Evolutionary conservation across 805 yeast species (phyloP), one percentile per base, ranked within the genome.

Genomic region (Candida schatavii): DNA sequence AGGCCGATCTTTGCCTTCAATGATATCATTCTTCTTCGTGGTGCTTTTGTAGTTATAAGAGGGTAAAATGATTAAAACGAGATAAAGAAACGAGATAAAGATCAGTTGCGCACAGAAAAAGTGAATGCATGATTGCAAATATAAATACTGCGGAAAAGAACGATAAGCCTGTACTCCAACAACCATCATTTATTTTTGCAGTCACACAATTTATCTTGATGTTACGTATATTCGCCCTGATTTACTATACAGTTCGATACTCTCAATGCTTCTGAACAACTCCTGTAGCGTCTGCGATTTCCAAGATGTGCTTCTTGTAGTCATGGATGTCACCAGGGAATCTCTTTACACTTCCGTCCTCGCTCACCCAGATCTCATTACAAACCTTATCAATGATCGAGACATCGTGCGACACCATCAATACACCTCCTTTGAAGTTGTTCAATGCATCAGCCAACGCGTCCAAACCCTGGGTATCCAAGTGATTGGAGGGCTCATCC

Each of bases 371-470:
- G 46, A 93, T 87, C 62, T 93, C 96, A 45, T 85, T 83, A 72
- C 97, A 88, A 10, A 91, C 97, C 42, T 78, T 75, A 53, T 85
- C 80, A 55, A 93, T 93, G 58, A 91, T 85, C 22, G 89, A 73
- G 34, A 93, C 97, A 73, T 93, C 99, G 76, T 93, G 99, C 39
- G 96, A 86, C 45, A 93, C 99, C 97, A 93, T 89, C 53, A 93
- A 74, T 20, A 93, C 85, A 64, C 99, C 99, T 60, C 99, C 99
- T 57, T 88, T 78, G 75, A 90, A 93, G 46, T 78, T 81, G 47
- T 77, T 81, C 59, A 93, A 73, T 1, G 98, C 98, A 33, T 85
- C 95, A 6, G 93, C 83, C 46, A 93, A 75, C 0, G 99, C 99
- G 63, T 93, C 99, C 56, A 93, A 73, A 78, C 97, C 99, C 27